A percentile compares a stretch with the other conserved stretches of the same genome.
phyloP scores from a whole-genome alignment of 345 rosid species.

The Angophora floribunda region DNA sequence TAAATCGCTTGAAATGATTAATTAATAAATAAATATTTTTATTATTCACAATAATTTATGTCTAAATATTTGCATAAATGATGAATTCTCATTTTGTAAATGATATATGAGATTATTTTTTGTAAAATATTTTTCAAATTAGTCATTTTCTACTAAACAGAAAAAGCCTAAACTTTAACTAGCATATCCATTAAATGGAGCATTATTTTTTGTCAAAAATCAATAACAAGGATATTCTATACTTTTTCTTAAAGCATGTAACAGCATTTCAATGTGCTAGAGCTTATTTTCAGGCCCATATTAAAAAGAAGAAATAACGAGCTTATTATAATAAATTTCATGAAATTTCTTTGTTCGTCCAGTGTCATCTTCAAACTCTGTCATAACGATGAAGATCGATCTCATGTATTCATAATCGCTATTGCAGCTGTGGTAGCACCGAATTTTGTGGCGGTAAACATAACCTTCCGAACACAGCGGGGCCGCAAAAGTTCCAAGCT shows the following conservation, averaged over 20 bases:
- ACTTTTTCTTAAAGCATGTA: neutral
- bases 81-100: neutral
- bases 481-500: slow-evolving; percentile 43
- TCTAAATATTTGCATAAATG: no score
- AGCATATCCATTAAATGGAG: neutral
- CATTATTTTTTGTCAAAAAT: neutral
- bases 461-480: slow-evolving; percentile 54
- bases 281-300: neutral
- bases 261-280: neutral
- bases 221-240: neutral
- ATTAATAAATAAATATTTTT: no score
- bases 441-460: slow-evolving; percentile 39
- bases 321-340: neutral
- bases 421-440: slow-evolving; percentile 23
- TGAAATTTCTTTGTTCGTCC: neutral
- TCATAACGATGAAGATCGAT: neutral
- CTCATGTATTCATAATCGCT: neutral
- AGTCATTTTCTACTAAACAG: neutral
- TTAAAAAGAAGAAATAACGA: neutral
- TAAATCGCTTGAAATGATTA: no score
- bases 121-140: no score
- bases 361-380: neutral
- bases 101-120: no score
- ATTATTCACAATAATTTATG: no score
- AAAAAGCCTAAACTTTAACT: neutral